phyloP scores from a whole-genome alignment of 176 grass and related monocot species.

The Aegilops bicornis region DNA sequence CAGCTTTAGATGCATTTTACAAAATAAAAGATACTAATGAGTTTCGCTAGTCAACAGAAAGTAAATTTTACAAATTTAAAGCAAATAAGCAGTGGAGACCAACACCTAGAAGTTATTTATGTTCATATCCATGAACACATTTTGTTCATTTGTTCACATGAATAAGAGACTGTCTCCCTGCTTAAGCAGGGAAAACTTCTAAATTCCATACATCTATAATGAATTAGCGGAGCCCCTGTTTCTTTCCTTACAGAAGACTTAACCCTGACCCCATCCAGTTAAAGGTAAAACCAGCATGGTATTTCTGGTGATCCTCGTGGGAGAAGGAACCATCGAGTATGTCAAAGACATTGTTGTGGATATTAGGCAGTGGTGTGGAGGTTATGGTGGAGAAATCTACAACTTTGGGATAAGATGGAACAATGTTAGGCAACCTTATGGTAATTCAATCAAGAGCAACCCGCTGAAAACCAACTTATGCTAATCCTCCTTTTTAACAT shows the following conservation, averaged over 20 bases:
- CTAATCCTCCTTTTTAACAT: not conserved
- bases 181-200: not conserved
- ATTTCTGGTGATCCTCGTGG: not conserved
- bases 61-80: not conserved
- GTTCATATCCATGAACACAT: not conserved
- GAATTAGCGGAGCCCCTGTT: not conserved
- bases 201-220: not conserved
- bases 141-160: not conserved
- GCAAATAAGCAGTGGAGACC: not conserved
- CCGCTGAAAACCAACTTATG: not conserved
- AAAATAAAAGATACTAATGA: not conserved
- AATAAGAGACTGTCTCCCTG: not conserved
- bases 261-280: not conserved
- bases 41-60: not conserved
- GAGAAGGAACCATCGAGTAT: not conserved
- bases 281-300: not conserved
- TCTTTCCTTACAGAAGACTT: not conserved
- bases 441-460: not conserved
- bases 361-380: not conserved
- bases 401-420: not conserved
- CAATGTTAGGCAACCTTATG: not conserved
- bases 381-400: constrained; percentile 5
- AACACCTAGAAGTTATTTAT: constrained; percentile 29
- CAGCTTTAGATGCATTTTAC: constrained; percentile 7
- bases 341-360: not conserved